A percentile compares a stretch with the other conserved stretches of the same genome.
phyloP scores from a whole-genome alignment of 163 green algal genomes.

The Scenedesmus sp. region DNA sequence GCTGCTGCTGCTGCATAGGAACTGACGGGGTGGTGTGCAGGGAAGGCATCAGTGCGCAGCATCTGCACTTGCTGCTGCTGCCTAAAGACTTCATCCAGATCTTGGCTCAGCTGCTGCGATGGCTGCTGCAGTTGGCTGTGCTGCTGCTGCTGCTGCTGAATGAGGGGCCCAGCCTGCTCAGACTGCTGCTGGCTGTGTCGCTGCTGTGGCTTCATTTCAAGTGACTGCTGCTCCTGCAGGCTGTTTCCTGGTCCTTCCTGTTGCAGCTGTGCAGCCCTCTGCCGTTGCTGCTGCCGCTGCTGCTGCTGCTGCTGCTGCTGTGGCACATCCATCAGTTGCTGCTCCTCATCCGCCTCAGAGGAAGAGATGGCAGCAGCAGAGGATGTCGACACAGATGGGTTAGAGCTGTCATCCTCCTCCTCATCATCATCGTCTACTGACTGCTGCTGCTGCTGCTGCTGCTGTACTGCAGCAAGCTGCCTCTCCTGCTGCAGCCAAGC shows the following conservation, averaged over 20 bases:
- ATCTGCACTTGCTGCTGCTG: neutral
- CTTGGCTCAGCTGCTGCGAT: neutral
- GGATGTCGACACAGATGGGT: neutral
- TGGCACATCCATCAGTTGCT: neutral
- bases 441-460: neutral
- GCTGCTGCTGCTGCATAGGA: neutral
- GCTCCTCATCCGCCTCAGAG: neutral
- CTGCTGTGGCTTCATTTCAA: neutral
- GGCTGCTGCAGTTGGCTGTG: slow-evolving; percentile 1
- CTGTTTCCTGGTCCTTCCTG: neutral
- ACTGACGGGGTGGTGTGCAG: neutral
- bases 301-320: slow-evolving; percentile 21
- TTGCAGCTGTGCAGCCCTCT: neutral
- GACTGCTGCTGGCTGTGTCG: neutral
- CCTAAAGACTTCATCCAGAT: neutral
- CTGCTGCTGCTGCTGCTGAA: neutral
- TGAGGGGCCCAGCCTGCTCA: neutral
- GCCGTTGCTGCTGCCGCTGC: neutral
- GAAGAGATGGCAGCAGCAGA: neutral
- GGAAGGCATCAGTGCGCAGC: neutral
- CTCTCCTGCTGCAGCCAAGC: neutral
- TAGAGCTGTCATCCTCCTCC: neutral
- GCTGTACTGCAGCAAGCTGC: neutral
- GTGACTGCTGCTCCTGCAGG: neutral
- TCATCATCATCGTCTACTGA: neutral